These are phyloP conservation scores for Chlamydomonas incerta DNA, from an alignment of 139 green algal genomes.

Conservation along the genomic window DNA sequence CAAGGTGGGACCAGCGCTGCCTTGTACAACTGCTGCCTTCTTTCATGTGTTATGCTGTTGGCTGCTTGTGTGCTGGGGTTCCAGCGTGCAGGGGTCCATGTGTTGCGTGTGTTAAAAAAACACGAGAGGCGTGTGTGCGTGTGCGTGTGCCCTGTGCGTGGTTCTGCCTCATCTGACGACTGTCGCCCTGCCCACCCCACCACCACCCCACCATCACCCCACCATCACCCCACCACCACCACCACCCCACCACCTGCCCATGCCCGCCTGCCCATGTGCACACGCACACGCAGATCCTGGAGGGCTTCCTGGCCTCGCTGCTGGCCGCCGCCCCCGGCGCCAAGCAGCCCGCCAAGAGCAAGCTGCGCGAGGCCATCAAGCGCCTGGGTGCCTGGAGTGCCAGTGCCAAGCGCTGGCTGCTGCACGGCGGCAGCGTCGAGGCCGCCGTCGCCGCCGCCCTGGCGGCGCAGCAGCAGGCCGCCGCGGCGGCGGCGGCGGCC, in stretches of 20 bases:
- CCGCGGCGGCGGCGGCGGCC: background rate
- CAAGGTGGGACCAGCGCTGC: too few relatives aligned
- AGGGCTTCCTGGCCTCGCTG: conserved; percentile 60
- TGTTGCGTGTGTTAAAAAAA: too few relatives aligned
- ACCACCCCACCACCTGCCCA: background rate
- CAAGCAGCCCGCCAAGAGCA: conserved; percentile 65
- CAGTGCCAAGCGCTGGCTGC: background rate
- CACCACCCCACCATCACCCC: too few relatives aligned
- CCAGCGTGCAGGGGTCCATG: too few relatives aligned
- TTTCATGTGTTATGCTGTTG: background rate
- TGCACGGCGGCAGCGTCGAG: background rate
- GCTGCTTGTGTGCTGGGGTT: background rate
- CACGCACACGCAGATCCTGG: conserved; percentile 27
- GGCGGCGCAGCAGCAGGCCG: background rate
- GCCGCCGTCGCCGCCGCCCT: background rate
- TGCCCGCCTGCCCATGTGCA: background rate
- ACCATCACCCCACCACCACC: background rate
- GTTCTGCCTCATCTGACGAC: too few relatives aligned
- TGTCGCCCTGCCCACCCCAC: too few relatives aligned
- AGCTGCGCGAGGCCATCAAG: conserved; percentile 45
- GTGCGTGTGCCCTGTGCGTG: too few relatives aligned
- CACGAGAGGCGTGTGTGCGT: too few relatives aligned
- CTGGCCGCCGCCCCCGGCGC: conserved; percentile 17
- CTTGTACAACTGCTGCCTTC: too few relatives aligned
- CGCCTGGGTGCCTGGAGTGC: conserved; percentile 19